These are phyloP conservation scores for Auricularia heimuer DNA, from an alignment of 768 basidiomycete genomes.

Conservation along the genomic window DNA sequence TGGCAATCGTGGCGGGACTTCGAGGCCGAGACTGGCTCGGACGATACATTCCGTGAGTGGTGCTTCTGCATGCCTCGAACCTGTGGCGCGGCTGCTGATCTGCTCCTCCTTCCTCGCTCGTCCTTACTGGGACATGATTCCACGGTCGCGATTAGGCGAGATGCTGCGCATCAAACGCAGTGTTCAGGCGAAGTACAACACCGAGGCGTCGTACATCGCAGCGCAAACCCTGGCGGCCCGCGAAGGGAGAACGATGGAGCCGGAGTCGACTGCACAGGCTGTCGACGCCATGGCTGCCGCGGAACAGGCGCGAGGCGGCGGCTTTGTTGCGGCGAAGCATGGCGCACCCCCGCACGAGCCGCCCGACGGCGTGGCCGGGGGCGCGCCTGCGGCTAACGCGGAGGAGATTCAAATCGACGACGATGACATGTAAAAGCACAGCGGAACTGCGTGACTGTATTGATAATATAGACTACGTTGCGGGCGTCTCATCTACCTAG, in stretches of 20 bases:
- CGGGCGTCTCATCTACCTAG: constrained; percentile 1
- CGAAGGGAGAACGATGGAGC: constrained; percentile 36
- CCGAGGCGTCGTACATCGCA: constrained; percentile 85
- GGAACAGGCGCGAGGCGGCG: constrained; percentile 55
- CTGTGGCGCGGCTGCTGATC: not conserved
- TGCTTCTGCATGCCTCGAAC: constrained; percentile 5
- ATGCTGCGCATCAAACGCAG: constrained; percentile 95
- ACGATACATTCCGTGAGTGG: constrained; percentile 80
- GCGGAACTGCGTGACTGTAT: constrained; percentile 10
- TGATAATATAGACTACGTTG: constrained; percentile 3
- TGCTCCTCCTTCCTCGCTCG: not conserved
- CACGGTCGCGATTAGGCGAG: constrained; percentile 34
- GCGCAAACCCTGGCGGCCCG: constrained; percentile 76
- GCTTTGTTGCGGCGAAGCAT: constrained; percentile 67
- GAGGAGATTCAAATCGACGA: constrained; percentile 90
- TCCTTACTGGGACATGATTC: not conserved
- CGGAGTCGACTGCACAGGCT: constrained; percentile 25
- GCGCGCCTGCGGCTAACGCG: constrained; percentile 40
- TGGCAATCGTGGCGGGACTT: constrained; percentile 97
- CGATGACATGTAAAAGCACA: constrained; percentile 41
- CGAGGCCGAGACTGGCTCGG: constrained; percentile 97
- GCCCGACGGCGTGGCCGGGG: constrained; percentile 20
- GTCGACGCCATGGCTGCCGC: constrained; percentile 83
- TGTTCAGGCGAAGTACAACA: constrained; percentile 98
- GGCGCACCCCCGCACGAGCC: constrained; percentile 37